Base-by-base conservation (phyloP, 2,329 filamentous ascomycete species). In the Fusarium gaditjirri region DNA sequence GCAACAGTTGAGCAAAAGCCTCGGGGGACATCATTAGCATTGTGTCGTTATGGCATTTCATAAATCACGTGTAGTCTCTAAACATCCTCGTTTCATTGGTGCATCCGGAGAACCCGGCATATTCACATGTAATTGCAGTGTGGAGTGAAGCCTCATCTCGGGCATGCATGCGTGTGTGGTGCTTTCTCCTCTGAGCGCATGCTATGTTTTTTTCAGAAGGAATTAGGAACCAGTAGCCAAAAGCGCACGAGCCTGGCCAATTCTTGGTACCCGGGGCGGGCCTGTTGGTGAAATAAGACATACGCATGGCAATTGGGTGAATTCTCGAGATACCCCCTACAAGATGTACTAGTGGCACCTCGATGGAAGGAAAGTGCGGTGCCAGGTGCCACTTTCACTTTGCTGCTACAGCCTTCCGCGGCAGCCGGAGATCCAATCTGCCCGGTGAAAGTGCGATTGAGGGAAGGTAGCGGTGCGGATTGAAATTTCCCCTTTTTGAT, bases 401-500 rank as follows among this genome's bases (percentile, higher is more conserved):
- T 69, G 38, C 54, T 63, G 39, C 54, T 23, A 21, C 44, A 61
- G 46, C 19, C 19, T 38, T 42, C 59, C 59, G 63, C 63, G 65
- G 71, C 57, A 54, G 61, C 62, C 67, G 62, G 44, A 71, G 68
- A 68, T 69, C 71, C 75, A 75, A 73, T 57, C 71, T 61, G 70
- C 67, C 68, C 62, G 36, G 56, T 42, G 16, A 35, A 57, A 61
- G 53, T 58, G 39, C 57, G 17, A 29, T 50, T 65, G 43, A 52
- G 41, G 53, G 46, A 60, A 67, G 46, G 62, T 59, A 65, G 64
- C 65, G 65, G 65, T 68, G 64, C 50, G 64, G 73, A 72, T 77
- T 72, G 72, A 79, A 80, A 80, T 81, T 81, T 82, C 80, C 80
- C 80, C 80, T 81, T 82, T 81, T 81, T 65, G 77, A 73, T 72